A percentile compares a stretch with the other conserved stretches of the same genome.
phyloP scores from a whole-genome alignment of 139 green algal genomes.

The Dunaliella primolecta region DNA sequence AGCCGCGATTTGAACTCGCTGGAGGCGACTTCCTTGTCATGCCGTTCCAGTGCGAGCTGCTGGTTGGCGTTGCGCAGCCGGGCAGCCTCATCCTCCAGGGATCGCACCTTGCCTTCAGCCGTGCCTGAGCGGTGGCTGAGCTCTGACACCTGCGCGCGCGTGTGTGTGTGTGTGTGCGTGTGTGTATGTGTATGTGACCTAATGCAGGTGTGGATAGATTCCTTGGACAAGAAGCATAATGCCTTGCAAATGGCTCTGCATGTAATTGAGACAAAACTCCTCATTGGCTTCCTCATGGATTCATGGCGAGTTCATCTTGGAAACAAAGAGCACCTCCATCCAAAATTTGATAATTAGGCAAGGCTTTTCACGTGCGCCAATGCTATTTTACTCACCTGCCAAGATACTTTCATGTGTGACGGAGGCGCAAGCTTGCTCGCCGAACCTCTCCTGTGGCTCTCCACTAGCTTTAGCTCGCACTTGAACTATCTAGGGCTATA shows the following conservation, averaged over 20 bases:
- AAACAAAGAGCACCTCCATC: no score
- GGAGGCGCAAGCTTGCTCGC: no score
- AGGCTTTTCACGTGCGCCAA: no score
- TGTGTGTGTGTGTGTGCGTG: constrained; percentile 14
- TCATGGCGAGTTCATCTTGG: no score
- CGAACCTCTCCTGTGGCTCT: no score
- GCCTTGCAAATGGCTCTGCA: background rate
- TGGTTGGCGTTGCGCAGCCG: constrained; percentile 36
- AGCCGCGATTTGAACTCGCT: constrained; percentile 50
- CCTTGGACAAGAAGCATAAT: background rate
- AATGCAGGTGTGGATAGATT: background rate
- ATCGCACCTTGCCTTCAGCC: constrained; percentile 53
- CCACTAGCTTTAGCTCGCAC: no score
- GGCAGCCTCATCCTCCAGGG: constrained; percentile 55
- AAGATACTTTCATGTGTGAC: no score
- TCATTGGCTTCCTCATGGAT: no score
- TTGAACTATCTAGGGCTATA: no score
- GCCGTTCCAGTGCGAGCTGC: constrained; percentile 41
- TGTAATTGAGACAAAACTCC: no score
- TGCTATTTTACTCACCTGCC: no score
- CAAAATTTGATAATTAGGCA: no score
- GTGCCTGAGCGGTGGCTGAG: constrained; percentile 61
- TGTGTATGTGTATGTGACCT: background rate
- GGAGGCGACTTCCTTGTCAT: constrained; percentile 53
- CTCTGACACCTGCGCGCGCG: constrained; percentile 53